These are phyloP conservation scores for Ganoderma lingzhi DNA, from an alignment of 1,284 basidiomycete genomes.

Conservation along the genomic window DNA sequence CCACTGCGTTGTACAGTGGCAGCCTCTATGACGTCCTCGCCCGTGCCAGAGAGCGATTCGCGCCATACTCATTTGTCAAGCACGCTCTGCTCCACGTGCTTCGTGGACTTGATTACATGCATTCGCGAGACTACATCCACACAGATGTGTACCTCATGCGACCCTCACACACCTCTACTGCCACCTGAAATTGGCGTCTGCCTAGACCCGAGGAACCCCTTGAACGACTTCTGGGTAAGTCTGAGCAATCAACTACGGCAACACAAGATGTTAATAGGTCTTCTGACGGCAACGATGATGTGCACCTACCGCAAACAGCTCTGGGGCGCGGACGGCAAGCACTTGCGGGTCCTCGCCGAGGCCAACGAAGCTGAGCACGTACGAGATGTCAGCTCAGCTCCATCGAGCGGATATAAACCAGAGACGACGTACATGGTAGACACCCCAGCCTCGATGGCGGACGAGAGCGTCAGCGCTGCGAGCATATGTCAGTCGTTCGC, in stretches of 20 bases:
- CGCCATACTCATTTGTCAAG: no score
- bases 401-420: background rate
- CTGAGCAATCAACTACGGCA: conserved; percentile 62
- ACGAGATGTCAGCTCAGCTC: conserved; percentile 5
- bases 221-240: conserved; percentile 62
- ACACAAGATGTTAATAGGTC: background rate
- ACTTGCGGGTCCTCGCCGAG: conserved; percentile 84
- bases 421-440: conserved; percentile 73
- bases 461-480: conserved; percentile 69
- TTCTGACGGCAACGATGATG: background rate
- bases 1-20: no score
- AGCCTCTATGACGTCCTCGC: no score
- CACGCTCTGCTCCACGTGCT: no score
- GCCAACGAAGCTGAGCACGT: conserved; percentile 72
- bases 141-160: no score
- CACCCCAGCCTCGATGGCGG: conserved; percentile 81
- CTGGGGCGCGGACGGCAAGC: conserved; percentile 77
- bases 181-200: no score
- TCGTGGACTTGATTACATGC: no score
- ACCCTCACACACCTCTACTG: no score
- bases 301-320: conserved; percentile 65
- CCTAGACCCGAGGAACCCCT: no score
- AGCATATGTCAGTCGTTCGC: background rate
- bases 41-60: no score
- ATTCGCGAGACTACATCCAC: no score